phyloP scores from a whole-genome alignment of 441 rosid species.

The Croton laevigatus region DNA sequence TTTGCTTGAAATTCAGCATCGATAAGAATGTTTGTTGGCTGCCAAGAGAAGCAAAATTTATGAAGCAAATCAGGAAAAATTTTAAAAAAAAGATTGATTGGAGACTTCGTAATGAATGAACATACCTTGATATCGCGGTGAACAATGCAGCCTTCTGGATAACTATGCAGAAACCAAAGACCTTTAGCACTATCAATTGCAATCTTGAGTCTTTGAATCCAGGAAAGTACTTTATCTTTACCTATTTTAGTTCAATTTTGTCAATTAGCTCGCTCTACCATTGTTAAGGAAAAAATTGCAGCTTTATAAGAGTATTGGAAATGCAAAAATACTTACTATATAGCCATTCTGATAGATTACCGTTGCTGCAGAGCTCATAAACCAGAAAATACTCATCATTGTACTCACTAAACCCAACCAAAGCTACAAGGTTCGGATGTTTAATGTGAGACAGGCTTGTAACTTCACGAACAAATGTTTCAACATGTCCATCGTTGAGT shows the following conservation, averaged over 20 bases:
- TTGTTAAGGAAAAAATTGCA: neutral
- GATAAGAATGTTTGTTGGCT: conserved; percentile 67
- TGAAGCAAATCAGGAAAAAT: neutral
- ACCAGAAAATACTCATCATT: conserved; percentile 51
- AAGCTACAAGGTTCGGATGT: conserved; percentile 59
- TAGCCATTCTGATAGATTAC: conserved; percentile 60
- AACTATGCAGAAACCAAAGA: conserved; percentile 58
- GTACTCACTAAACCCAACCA: conserved; percentile 48
- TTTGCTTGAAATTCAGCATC: conserved; percentile 48
- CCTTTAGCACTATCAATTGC: conserved; percentile 54
- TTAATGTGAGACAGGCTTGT: conserved; percentile 52
- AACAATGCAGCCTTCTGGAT: conserved; percentile 59
- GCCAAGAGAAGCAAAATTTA: conserved; percentile 1
- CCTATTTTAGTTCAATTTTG: conserved; percentile 29
- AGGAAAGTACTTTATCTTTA: conserved; percentile 44
- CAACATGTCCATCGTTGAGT: conserved; percentile 42
- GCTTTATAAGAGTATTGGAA: neutral
- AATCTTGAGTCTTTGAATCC: conserved; percentile 57
- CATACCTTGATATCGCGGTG: conserved; percentile 56
- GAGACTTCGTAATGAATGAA: neutral
- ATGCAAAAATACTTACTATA: conserved; percentile 33
- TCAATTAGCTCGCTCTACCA: neutral
- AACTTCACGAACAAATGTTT: conserved; percentile 54
- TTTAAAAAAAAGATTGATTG: neutral
- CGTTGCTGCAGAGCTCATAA: conserved; percentile 54